These are phyloP conservation scores for Angomonas deanei DNA, from an alignment of 208 protist genomes.

Conservation along the genomic window DNA sequence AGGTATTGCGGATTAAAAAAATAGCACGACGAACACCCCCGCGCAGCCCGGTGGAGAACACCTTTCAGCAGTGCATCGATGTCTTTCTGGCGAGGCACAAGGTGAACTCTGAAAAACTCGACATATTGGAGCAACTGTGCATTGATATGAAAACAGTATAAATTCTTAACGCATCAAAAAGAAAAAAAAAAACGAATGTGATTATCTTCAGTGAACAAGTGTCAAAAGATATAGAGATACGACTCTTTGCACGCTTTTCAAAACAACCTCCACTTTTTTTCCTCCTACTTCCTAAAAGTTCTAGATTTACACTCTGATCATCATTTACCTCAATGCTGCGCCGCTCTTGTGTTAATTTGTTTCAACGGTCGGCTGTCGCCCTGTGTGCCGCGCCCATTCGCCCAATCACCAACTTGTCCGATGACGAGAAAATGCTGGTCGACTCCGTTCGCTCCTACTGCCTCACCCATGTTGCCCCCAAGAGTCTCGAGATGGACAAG, in stretches of 20 bases:
- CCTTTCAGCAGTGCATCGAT: no score
- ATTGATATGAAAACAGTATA: not conserved
- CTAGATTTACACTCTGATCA: not conserved
- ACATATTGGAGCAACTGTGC: not conserved
- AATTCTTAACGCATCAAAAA: no score
- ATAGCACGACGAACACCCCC: no score
- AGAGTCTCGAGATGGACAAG: slow-evolving; percentile 76
- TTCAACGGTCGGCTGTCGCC: slow-evolving; percentile 30
- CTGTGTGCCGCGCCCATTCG: slow-evolving; percentile 15
- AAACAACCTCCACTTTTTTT: slow-evolving; percentile 8
- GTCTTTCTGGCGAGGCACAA: slow-evolving; percentile 5
- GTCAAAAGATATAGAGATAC: not conserved
- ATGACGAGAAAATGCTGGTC: slow-evolving; percentile 69
- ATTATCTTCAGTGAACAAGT: not conserved
- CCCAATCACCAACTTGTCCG: slow-evolving; percentile 39
- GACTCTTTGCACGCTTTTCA: not conserved
- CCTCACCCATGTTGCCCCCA: slow-evolving; percentile 52
- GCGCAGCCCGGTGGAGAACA: no score
- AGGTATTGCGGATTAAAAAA: slow-evolving; percentile 11
- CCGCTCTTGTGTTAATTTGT: slow-evolving; percentile 16
- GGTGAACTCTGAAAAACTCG: slow-evolving; percentile 10
- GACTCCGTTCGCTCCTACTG: slow-evolving; percentile 68
- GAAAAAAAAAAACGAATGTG: no score
- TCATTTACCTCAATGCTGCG: slow-evolving; percentile 26
- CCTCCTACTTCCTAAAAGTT: not conserved